Evolutionary conservation across 768 basidiomycete genomes (phyloP), one percentile per base, ranked within the genome.

Genomic region (Cytidiella melzeri): DNA sequence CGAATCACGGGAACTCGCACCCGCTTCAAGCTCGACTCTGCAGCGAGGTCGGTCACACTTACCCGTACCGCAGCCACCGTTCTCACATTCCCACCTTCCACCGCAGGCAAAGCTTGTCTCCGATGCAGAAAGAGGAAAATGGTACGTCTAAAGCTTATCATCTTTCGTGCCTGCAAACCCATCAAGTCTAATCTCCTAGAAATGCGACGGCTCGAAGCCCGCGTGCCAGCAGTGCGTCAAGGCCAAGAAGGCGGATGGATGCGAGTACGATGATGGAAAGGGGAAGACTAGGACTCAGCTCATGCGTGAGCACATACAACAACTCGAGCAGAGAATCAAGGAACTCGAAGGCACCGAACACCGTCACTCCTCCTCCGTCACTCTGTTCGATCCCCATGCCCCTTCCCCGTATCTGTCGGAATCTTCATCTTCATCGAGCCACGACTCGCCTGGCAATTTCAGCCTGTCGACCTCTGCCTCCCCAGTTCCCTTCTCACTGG

Each of bases 211-310:
- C 53, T 59, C 59, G 41, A 88, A 86, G 63, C 87, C 87, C 24
- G 75, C 84, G 11, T 90, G 87, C 54, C 83, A 84, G 54, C 87
- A 90, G 61, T 90, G 87, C 60, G 69, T 71, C 24, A 80, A 83
- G 45, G 86, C 86, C 38, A 89, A 89, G 74, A 88, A 87, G 62
- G 70, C 69, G 44, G 84, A 87, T 2, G 70, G 63, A 10, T 90
- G 87, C 65, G 84, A 86, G 59, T 90, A 89, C 62, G 87, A 90
- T 57, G 87, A 90, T 65, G 87, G 87, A 21, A 87, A 84, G 69
- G 84, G 84, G 43, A 89, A 88, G 70, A 88, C 85, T 40, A 75
- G 86, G 53, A 89, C 87, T 0, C 87, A 89, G 59, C 64, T 88
- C 43, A 75, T 90, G 50, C 81, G 85, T 49, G 87, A 90, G 62